Evolutionary conservation across 1,139 yeast species (phyloP).

Genomic region (Suhomyces maxii): DNA sequence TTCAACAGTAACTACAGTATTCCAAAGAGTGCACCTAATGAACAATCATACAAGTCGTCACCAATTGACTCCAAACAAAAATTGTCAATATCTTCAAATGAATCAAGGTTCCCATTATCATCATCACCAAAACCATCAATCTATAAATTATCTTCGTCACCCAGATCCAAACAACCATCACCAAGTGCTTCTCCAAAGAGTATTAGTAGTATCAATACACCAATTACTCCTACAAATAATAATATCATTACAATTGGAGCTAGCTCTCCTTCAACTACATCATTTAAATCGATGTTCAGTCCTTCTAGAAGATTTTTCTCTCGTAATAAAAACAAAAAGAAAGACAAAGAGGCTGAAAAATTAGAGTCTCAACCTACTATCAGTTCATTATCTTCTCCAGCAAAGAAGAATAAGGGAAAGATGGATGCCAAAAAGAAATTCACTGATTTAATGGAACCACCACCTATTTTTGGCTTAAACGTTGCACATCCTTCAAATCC

Average conservation of each 20-base stretch:
- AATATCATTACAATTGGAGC: slow-evolving; percentile 35
- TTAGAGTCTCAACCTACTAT: slow-evolving; percentile 30
- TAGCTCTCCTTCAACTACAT: slow-evolving; percentile 32
- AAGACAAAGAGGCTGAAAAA: slow-evolving; percentile 6
- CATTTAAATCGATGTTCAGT: slow-evolving; percentile 31
- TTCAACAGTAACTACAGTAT: neutral
- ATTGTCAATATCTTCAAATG: neutral
- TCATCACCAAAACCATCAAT: slow-evolving; percentile 1
- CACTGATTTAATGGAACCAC: slow-evolving; percentile 39
- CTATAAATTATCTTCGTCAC: neutral
- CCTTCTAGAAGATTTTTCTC: slow-evolving; percentile 34
- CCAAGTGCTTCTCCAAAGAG: slow-evolving; percentile 10
- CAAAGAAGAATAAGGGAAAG: slow-evolving; percentile 14
- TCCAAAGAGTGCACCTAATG: neutral
- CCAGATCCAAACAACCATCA: neutral
- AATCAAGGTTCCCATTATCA: neutral
- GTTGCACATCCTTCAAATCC: slow-evolving; percentile 10
- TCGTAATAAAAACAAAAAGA: slow-evolving; percentile 17
- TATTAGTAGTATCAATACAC: slow-evolving; percentile 13
- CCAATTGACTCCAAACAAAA: neutral
- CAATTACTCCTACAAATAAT: slow-evolving; percentile 24
- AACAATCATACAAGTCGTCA: neutral
- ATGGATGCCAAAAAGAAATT: slow-evolving; percentile 16
- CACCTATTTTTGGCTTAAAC: slow-evolving; percentile 31
- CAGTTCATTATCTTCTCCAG: slow-evolving; percentile 34